Conservation (phyloP, 2,329 filamentous ascomycete genomes). For the Pseudopithomyces chartarum region DNA sequence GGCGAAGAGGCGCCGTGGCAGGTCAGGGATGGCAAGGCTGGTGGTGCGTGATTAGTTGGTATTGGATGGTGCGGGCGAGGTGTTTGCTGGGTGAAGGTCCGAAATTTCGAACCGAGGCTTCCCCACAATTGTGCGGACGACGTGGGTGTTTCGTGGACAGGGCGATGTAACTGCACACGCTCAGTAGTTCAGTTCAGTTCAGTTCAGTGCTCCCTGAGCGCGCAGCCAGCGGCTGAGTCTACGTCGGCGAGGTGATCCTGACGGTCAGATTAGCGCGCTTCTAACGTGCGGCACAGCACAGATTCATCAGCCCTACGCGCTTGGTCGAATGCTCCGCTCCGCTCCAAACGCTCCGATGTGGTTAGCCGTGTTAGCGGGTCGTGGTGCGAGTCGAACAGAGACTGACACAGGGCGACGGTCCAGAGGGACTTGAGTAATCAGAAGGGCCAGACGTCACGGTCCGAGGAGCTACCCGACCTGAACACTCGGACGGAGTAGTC, state of each 20-base stretch:
- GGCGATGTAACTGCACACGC: no score
- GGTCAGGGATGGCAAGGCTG: slow-evolving; percentile 27
- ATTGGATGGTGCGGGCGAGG: slow-evolving; percentile 21
- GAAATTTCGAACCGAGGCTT: slow-evolving; percentile 29
- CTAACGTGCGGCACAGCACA: slow-evolving; percentile 2
- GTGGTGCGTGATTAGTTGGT: slow-evolving; percentile 10
- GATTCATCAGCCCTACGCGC: slow-evolving; percentile 10
- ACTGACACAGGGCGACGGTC: no score
- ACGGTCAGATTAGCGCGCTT: neutral
- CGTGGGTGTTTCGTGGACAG: slow-evolving; percentile 2
- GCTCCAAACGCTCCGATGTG: no score
- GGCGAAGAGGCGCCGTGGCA: slow-evolving; percentile 18
- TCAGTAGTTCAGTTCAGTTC: slow-evolving; percentile 8
- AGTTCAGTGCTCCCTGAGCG: neutral
- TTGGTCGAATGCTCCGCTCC: slow-evolving; percentile 1
- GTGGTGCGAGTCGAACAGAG: neutral
- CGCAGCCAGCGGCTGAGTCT: neutral
- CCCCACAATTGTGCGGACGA: slow-evolving; percentile 8
- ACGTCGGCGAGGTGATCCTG: slow-evolving; percentile 2
- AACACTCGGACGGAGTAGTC: no score
- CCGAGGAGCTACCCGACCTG: no score
- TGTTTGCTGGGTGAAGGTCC: slow-evolving; percentile 6
- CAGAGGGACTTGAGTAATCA: no score
- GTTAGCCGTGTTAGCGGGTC: no score
- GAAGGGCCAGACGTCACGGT: no score